phyloP scores from a whole-genome alignment of 345 rosid genomes.

The Psidium friedrichsthalianum region DNA sequence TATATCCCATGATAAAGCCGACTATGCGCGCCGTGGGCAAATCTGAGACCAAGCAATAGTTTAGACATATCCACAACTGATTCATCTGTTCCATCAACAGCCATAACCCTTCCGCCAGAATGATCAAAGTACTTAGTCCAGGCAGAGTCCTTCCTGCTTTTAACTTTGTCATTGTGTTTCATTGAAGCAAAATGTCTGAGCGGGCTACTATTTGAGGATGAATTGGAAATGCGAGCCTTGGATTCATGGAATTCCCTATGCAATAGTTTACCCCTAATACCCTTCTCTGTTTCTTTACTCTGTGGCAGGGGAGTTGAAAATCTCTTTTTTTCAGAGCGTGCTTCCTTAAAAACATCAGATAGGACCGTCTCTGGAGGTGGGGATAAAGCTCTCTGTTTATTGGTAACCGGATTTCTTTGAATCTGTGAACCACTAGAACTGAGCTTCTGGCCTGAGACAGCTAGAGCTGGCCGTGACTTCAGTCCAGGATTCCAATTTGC shows the following conservation, averaged over 20 bases:
- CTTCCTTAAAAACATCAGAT: slow-evolving; percentile 81
- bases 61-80: slow-evolving; percentile 65
- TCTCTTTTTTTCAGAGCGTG: slow-evolving; percentile 56
- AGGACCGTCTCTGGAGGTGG: slow-evolving; percentile 53
- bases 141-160: slow-evolving; percentile 50
- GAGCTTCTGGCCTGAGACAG: slow-evolving; percentile 14
- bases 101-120: slow-evolving; percentile 70
- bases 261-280: slow-evolving; percentile 20
- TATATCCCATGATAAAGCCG: slow-evolving; percentile 88
- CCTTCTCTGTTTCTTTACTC: slow-evolving; percentile 38
- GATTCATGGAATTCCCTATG: slow-evolving; percentile 24
- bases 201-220: slow-evolving; percentile 34
- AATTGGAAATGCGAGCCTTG: slow-evolving; percentile 17
- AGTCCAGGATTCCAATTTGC: slow-evolving; percentile 25
- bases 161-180: slow-evolving; percentile 46
- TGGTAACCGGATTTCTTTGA: slow-evolving; percentile 34
- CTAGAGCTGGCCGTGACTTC: slow-evolving; percentile 26
- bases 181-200: slow-evolving; percentile 43
- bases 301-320: slow-evolving; percentile 79
- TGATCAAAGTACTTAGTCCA: slow-evolving; percentile 89
- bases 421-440: slow-evolving; percentile 16
- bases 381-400: slow-evolving; percentile 76
- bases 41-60: slow-evolving; percentile 82
- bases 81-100: slow-evolving; percentile 62
- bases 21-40: slow-evolving; percentile 93